phyloP scores from a whole-genome alignment of 108 stramenopile genomes.

The Pseudonitzschia delicatissima region DNA sequence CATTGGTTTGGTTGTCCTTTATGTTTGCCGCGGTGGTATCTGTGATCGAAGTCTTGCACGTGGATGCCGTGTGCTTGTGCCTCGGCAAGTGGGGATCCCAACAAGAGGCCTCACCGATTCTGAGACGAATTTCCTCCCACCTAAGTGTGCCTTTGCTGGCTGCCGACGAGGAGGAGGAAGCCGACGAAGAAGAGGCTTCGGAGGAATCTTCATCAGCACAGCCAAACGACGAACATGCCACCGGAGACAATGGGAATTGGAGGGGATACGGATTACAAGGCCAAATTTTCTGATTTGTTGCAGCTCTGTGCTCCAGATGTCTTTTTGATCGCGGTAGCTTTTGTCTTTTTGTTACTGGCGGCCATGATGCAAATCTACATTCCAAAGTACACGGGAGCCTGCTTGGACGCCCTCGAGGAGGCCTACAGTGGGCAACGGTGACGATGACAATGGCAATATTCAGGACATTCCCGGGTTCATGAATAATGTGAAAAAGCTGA shows the following conservation, averaged over 20 bases:
- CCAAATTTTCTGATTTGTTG: constrained; percentile 43
- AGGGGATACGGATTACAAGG: constrained; percentile 51
- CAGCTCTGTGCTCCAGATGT: constrained; percentile 38
- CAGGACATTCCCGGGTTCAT: constrained; percentile 49
- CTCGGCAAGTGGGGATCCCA: constrained; percentile 25
- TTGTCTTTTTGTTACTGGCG: constrained; percentile 48
- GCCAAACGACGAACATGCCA: constrained; percentile 20
- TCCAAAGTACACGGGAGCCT: constrained; percentile 50
- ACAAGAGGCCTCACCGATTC: not conserved
- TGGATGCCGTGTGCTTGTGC: constrained; percentile 24
- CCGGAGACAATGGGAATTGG: constrained; percentile 45
- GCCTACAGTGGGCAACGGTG: constrained; percentile 20
- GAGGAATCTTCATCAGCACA: not conserved
- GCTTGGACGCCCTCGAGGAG: constrained; percentile 45
- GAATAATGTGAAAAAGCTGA: constrained; percentile 40
- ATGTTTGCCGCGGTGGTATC: constrained; percentile 27
- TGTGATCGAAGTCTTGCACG: constrained; percentile 25
- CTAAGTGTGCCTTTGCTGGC: constrained; percentile 43
- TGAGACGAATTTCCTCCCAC: constrained; percentile 29
- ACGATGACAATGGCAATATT: constrained; percentile 27
- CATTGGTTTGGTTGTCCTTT: constrained; percentile 45
- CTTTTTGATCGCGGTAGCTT: constrained; percentile 40
- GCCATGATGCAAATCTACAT: constrained; percentile 53
- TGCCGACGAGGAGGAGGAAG: constrained; percentile 13
- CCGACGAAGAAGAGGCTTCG: constrained; percentile 6